Evolutionary conservation across 345 rosid genomes (phyloP).

Genomic region (Lumnitzera racemosa): DNA sequence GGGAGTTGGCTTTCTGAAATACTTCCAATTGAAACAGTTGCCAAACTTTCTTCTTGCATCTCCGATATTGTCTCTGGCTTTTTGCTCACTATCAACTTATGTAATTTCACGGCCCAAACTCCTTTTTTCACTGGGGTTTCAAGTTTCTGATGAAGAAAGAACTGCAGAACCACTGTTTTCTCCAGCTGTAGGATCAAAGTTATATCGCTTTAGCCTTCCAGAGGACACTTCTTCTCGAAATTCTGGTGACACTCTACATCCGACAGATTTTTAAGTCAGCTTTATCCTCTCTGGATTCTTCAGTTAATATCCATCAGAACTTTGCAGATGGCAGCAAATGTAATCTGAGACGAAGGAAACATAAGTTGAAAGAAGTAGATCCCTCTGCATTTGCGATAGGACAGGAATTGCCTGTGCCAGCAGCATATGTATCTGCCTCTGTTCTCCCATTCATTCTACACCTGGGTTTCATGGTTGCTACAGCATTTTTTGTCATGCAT

Average conservation of each 20-base stretch:
- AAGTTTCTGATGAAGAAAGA: conserved; percentile 35
- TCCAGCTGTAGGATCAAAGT: conserved; percentile 11
- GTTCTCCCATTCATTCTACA: conserved; percentile 65
- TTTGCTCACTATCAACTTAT: conserved; percentile 55
- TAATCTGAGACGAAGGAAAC: conserved; percentile 51
- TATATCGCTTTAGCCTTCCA: conserved; percentile 5
- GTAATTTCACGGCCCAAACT: conserved; percentile 41
- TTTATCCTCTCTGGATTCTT: background rate
- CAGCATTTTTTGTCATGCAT: conserved; percentile 82
- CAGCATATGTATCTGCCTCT: conserved; percentile 36
- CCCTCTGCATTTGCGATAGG: conserved; percentile 11
- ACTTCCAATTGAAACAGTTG: conserved; percentile 75
- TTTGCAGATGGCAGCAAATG: conserved; percentile 4
- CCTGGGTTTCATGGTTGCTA: conserved; percentile 62
- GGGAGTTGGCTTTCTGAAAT: conserved; percentile 88
- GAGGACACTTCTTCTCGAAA: conserved; percentile 13
- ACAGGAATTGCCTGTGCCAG: conserved; percentile 20
- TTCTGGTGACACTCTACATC: conserved; percentile 21
- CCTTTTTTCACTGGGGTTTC: conserved; percentile 60
- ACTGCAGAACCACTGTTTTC: conserved; percentile 25
- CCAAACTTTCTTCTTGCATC: conserved; percentile 97
- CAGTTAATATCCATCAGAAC: no score
- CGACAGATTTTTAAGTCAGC: conserved; percentile 6
- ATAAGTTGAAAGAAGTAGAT: conserved; percentile 15
- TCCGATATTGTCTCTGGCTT: conserved; percentile 63